A percentile compares a stretch with the other conserved stretches of the same genome.
phyloP scores from a whole-genome alignment of 495 filamentous ascomycete genomes.

The Xylaria cubensis region DNA sequence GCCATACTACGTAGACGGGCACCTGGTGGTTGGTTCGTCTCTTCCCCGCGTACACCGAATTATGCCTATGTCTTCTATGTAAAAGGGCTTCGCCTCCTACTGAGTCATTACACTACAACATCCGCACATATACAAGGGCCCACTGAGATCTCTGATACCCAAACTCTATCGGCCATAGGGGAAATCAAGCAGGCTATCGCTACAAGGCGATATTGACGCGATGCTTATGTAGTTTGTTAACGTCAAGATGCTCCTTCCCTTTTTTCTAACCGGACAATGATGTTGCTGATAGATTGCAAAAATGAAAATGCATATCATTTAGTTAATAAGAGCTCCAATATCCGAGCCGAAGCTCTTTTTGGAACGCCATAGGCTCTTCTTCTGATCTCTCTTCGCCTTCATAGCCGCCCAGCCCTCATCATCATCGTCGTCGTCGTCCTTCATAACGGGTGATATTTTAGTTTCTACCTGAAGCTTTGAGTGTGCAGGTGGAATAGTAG shows the following conservation, averaged over 20 bases:
- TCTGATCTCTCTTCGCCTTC: constrained; percentile 83
- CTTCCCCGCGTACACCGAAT: constrained; percentile 14
- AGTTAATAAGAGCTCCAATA: constrained; percentile 51
- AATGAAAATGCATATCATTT: constrained; percentile 34
- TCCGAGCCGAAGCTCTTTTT: constrained; percentile 61
- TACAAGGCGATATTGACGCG: constrained; percentile 20
- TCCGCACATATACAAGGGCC: constrained; percentile 39
- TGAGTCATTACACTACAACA: constrained; percentile 13
- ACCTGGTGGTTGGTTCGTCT: constrained; percentile 1
- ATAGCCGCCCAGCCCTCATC: constrained; percentile 85
- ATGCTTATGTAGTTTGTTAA: constrained; percentile 4
- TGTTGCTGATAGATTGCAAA: constrained; percentile 22
- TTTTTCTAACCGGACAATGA: constrained; percentile 38
- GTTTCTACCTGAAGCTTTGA: constrained; percentile 37
- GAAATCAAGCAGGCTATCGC: constrained; percentile 22
- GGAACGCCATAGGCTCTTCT: constrained; percentile 73
- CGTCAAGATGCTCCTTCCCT: constrained; percentile 22
- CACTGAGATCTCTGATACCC: constrained; percentile 22
- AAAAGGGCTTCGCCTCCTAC: constrained; percentile 10
- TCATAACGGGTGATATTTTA: constrained; percentile 38
- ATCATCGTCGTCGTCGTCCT: constrained; percentile 72
- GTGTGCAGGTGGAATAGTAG: constrained; percentile 43
- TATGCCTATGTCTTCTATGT: constrained; percentile 17
- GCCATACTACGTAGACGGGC: neutral
- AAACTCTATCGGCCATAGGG: neutral